Evolutionary conservation across 1,284 basidiomycete species (phyloP).

Genomic region (Abortiporus biennis): DNA sequence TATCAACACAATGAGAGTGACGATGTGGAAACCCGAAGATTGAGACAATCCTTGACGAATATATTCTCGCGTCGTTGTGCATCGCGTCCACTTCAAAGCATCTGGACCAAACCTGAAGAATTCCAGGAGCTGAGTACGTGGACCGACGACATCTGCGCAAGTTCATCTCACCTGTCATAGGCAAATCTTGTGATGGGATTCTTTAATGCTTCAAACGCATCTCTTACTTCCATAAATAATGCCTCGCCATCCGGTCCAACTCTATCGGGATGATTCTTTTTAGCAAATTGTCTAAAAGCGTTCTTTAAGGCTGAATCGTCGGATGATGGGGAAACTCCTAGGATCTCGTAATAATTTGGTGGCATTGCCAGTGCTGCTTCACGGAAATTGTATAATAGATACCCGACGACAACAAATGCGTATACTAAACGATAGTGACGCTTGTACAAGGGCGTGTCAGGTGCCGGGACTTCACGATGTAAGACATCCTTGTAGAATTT

Average conservation of each 20-base stretch:
- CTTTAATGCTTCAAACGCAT: conserved; percentile 77
- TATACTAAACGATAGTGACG: conserved; percentile 59
- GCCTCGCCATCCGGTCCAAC: conserved; percentile 58
- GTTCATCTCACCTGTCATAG: conserved; percentile 64
- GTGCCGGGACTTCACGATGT: conserved; percentile 30
- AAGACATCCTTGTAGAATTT: conserved; percentile 24
- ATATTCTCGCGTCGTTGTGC: conserved; percentile 65
- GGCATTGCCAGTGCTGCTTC: conserved; percentile 47
- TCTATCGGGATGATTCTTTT: conserved; percentile 74
- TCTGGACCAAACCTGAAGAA: conserved; percentile 70
- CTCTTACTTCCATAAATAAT: conserved; percentile 67
- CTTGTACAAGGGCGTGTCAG: conserved; percentile 38
- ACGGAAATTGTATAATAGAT: conserved; percentile 62
- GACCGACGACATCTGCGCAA: not conserved
- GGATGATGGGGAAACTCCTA: conserved; percentile 55
- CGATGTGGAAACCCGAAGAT: conserved; percentile 68
- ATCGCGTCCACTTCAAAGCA: conserved; percentile 61
- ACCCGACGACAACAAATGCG: conserved; percentile 60
- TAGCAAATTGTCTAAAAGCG: conserved; percentile 73
- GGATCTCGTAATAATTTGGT: conserved; percentile 72
- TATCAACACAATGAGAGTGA: conserved; percentile 54
- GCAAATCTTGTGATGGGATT: conserved; percentile 79
- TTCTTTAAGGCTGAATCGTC: conserved; percentile 63
- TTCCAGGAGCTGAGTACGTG: conserved; percentile 6
- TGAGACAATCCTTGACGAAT: conserved; percentile 62